Base-by-base conservation (phyloP, 1,284 basidiomycete genomes). In the Fomitopsis palustris region DNA sequence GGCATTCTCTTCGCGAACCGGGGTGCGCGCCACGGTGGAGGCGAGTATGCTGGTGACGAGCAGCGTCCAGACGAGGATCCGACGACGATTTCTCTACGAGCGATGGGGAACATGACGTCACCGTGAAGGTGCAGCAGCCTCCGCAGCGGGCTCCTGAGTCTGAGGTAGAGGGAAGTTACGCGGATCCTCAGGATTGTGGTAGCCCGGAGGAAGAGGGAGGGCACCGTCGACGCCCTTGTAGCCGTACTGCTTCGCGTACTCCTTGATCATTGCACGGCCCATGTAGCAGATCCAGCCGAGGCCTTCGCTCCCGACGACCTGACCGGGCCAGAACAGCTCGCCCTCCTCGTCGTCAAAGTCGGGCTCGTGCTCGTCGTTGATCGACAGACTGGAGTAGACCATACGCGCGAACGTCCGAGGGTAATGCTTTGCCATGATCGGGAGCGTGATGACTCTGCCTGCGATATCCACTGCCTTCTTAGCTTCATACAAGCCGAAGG, bases 341-440 rank as follows among this genome's bases (percentile, higher is more conserved):
- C 89, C 87, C 69, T 90, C 89, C 63, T 88, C 85, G 64, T 92
- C 89, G 68, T 91, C 89, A 59, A 91, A 83, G 62, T 91, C 89
- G 8, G 87, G 86, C 64, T 90, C 88, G 58, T 85, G 80, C 70
- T 92, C 89, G 64, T 92, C 89, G 14, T 77, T 77, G 0, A 80
- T 75, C 1, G 77, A 75, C 42, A 90, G 74, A n/a, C 81, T 84
- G 25, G 86, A 83, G 61, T 83, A 75, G 60, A 88, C 76, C 77
- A 91, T 81, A 55, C 89, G 84, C 17, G 84, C 79, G 69, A 87
- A 90, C 1, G 89, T 92, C 37, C 76, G 80, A 19, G 89, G 89
- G 72, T 87, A 92, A 72, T 85, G 82, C 45, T 83, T 82, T 4
- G 82, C 77, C 71, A 92, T 71, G 54, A 84, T 77, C 7, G 86